These are phyloP conservation scores for Nakazawaea anatomiae DNA, from an alignment of 805 yeast genomes.

Conservation along the genomic window DNA sequence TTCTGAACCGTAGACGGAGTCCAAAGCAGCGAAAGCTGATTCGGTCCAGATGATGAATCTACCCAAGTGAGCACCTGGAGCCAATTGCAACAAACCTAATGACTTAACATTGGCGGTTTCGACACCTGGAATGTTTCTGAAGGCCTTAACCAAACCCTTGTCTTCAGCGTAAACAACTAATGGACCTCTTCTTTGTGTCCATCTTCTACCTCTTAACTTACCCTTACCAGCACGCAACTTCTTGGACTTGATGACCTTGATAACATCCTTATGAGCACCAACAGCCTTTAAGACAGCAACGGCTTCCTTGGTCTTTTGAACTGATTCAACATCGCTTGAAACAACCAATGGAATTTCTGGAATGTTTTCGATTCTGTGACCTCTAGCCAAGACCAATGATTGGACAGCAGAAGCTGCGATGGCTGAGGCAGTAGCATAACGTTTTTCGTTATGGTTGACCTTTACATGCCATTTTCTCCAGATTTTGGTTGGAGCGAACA, in stretches of 20 bases:
- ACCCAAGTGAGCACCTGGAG: constrained; percentile 99
- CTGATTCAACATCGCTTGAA: constrained; percentile 84
- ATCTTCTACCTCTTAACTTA: constrained; percentile 99
- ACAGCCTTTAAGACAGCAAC: constrained; percentile 96
- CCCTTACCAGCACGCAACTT: constrained; percentile 99
- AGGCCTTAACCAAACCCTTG: constrained; percentile 96
- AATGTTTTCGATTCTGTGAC: constrained; percentile 98
- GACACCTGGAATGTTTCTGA: constrained; percentile 99
- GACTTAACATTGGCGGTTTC: constrained; percentile 91
- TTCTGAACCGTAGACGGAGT: constrained; percentile 95
- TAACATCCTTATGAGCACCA: constrained; percentile 98
- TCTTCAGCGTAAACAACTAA: constrained; percentile 97
- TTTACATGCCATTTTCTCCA: constrained; percentile 99
- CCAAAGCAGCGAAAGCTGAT: constrained; percentile 94
- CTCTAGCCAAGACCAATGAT: constrained; percentile 98
- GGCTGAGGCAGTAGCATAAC: constrained; percentile 99
- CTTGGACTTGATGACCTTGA: constrained; percentile 97
- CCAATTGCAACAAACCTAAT: constrained; percentile 94
- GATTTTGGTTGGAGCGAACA: constrained; percentile 99
- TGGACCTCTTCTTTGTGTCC: constrained; percentile 99
- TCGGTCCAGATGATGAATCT: constrained; percentile 99
- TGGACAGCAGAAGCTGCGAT: constrained; percentile 99
- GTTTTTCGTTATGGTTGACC: constrained; percentile 99
- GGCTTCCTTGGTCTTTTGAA: constrained; percentile 97
- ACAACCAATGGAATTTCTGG: constrained; percentile 98